Percentiles rank a stretch among this genome's conserved stretches.
Evolutionary conservation across 164 flowering plant species (phyloP).

Genomic region (Vitis riparia): DNA sequence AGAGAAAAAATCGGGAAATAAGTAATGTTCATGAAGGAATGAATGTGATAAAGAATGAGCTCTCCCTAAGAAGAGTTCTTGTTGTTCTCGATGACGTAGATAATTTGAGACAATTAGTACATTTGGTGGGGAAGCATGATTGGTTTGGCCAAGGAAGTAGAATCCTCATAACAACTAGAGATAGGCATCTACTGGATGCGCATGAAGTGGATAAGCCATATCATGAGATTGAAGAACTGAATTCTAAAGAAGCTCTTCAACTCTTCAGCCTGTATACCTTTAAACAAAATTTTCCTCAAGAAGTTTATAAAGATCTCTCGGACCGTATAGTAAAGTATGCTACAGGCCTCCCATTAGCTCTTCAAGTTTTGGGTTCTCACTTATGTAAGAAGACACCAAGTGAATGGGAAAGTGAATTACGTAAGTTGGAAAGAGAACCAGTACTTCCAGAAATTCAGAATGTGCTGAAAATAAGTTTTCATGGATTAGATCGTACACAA

Average conservation of each 20-base stretch:
- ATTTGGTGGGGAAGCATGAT: not conserved
- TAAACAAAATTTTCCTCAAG: not conserved
- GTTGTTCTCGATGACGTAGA: not conserved
- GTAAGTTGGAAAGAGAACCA: not conserved
- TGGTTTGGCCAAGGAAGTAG: conserved; percentile 2
- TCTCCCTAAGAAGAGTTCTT: not conserved
- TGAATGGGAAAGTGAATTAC: not conserved
- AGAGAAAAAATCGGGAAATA: too few species aligned
- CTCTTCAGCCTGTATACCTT: not conserved
- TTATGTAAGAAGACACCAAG: not conserved
- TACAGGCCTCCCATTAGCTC: not conserved
- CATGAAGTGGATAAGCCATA: not conserved
- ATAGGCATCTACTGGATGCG: not conserved
- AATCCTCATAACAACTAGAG: not conserved
- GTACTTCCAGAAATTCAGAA: not conserved
- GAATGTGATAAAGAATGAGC: too few species aligned
- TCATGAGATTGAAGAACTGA: not conserved
- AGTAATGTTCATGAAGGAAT: too few species aligned
- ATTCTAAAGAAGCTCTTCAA: not conserved
- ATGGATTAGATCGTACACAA: not conserved
- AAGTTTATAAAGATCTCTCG: not conserved
- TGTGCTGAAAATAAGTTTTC: not conserved
- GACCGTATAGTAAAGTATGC: not conserved
- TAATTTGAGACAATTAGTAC: not conserved
- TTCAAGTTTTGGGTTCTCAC: not conserved